Evolutionary conservation across 2,329 filamentous ascomycete species (phyloP).

Genomic region (Shiraia bambusicola): DNA sequence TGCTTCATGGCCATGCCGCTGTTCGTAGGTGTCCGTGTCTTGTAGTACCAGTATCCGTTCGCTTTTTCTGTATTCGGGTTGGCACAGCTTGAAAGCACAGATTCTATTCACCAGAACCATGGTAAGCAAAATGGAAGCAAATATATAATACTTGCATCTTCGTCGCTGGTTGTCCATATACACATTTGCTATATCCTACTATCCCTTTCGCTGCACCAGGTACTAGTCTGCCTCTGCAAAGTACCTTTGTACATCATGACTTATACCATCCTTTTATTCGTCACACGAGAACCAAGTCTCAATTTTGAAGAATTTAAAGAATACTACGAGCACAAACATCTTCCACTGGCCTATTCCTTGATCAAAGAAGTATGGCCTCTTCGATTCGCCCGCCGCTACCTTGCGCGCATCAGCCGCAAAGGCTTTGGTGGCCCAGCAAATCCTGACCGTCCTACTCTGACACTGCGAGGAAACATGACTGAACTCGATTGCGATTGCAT

Average conservation of each 20-base stretch:
- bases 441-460: constrained; percentile 22
- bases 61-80: not conserved
- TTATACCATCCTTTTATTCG: constrained; percentile 28
- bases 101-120: constrained; percentile 7
- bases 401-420: constrained; percentile 27
- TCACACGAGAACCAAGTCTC: constrained; percentile 25
- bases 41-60: constrained; percentile 1
- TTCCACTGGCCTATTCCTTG: constrained; percentile 27
- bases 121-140: not conserved
- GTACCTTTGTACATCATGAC: constrained; percentile 16
- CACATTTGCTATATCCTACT: not conserved
- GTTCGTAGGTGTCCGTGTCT: not conserved
- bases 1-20: constrained; percentile 2
- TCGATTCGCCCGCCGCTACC: constrained; percentile 27
- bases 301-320: constrained; percentile 29
- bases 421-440: constrained; percentile 31
- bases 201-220: too few relatives aligned
- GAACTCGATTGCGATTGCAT: constrained; percentile 33
- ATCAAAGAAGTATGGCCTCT: constrained; percentile 21
- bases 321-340: constrained; percentile 30
- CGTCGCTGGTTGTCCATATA: not conserved
- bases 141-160: too few relatives aligned
- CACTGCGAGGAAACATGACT: constrained; percentile 23
- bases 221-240: not conserved
- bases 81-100: too few relatives aligned